Base-by-base conservation (phyloP, 2,329 filamentous ascomycete species). In the Cladosporium sp. region DNA sequence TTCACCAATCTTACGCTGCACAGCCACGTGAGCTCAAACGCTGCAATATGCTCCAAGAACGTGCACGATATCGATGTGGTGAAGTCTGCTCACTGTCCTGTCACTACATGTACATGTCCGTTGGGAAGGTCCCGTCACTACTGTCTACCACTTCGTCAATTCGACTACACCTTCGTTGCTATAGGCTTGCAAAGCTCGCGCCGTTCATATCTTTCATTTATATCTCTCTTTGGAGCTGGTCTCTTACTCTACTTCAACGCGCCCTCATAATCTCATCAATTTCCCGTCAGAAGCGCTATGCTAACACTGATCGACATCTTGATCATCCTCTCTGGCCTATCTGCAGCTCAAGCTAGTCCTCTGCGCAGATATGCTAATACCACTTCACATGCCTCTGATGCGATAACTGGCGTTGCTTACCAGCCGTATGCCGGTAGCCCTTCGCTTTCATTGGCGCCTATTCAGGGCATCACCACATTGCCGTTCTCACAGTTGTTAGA, bases 341-440 rank as follows among this genome's bases (percentile, higher is more conserved):
- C 52, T 47, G 13, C 20, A 28, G 32, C 20, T 8, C 32, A 35
- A 22, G 52, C 52, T 28, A 40, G 40, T 17, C 52, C 24, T 2
- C 20, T 55, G 8, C 39, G 37, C 39, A 54, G 40, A 47, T 55
- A 55, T 35, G 25, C 17, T 19, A 55, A 55, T 32, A 55, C 28
- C 3, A 47, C 52, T 5, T 47, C 40, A 15, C 36, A 42, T 15
- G 25, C n/a, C 10, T 12, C 36, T 3, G 5, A 22, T 2, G 25
- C 19, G 4, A 32, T 44, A 13, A 37, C 13, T 15, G 35, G 35
- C 35, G 28, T 50, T 22, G 24, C 24, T n/a, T 53, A 47, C 15
- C 13, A n/a, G 25, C 37, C 39, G 7, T 34, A 32, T 12, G 40
- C 40, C 4, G 32, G 37, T n/a, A 55, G 28, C 17, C 40, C 52